Conservation (phyloP, 2,329 filamentous ascomycete genomes). For the Fusarium setosum region DNA sequence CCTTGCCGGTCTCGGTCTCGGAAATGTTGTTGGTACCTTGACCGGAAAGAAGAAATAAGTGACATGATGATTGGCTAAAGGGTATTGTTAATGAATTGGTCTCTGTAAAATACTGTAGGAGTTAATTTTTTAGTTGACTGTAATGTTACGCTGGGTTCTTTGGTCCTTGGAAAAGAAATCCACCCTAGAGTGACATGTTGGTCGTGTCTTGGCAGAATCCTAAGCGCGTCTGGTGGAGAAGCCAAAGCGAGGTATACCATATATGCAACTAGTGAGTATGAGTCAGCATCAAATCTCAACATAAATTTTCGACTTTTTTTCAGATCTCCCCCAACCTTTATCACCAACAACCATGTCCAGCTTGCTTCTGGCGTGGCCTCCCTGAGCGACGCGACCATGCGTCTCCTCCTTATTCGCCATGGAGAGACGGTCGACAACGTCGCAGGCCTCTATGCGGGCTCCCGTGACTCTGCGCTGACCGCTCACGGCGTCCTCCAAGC, state of each 20-base stretch:
- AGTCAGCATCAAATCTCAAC: constrained; percentile 26
- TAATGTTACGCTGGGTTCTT: constrained; percentile 16
- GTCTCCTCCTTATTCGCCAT: constrained; percentile 82
- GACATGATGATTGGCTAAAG: not conserved
- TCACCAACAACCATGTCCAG: constrained; percentile 35
- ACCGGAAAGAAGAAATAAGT: constrained; percentile 50
- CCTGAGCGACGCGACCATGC: constrained; percentile 47
- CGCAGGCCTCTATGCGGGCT: constrained; percentile 80
- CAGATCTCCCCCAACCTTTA: not conserved
- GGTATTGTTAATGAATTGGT: constrained; percentile 14
- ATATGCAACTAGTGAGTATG: constrained; percentile 10
- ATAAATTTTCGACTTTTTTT: constrained; percentile 37
- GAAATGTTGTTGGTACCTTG: constrained; percentile 54
- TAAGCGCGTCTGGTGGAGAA: not conserved
- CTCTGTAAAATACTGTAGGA: constrained; percentile 23
- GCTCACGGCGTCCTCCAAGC: constrained; percentile 85
- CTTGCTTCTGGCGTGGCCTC: constrained; percentile 29
- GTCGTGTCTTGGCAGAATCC: not conserved
- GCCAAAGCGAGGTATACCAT: not conserved
- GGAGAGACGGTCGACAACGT: constrained; percentile 94
- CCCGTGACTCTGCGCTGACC: constrained; percentile 83
- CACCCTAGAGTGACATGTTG: not conserved
- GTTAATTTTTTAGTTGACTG: constrained; percentile 8
- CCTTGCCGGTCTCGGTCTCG: constrained; percentile 78
- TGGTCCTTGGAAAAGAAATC: not conserved